A percentile compares a stretch with the other conserved stretches of the same genome.
Evolutionary conservation across 2,329 filamentous ascomycete genomes (phyloP).

Genomic region (Verticillium tricorpus): DNA sequence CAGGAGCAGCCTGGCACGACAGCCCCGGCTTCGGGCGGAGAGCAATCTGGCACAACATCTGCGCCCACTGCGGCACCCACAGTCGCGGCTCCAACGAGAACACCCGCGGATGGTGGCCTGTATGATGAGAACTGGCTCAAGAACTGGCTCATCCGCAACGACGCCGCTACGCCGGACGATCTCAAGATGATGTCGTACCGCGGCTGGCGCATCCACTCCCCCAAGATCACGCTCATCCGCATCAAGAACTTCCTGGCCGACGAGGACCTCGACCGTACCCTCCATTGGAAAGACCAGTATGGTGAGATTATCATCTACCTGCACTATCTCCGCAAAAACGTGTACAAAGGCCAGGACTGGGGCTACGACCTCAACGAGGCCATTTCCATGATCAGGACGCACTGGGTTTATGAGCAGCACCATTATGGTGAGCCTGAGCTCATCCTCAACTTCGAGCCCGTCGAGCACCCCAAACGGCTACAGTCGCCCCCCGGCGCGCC

Average conservation of each 20-base stretch:
- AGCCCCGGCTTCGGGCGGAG: not conserved
- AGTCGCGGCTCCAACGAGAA: not conserved
- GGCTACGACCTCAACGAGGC: constrained; percentile 22
- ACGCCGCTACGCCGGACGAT: constrained; percentile 3
- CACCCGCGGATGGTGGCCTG: not conserved
- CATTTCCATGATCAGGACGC: constrained; percentile 26
- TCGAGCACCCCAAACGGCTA: not conserved
- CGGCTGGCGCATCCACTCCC: constrained; percentile 28
- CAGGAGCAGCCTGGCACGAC: not conserved
- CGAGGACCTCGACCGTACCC: constrained; percentile 38
- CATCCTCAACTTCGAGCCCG: constrained; percentile 16
- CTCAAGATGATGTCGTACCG: constrained; percentile 20
- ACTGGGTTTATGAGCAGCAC: constrained; percentile 28
- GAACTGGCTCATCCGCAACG: constrained; percentile 9
- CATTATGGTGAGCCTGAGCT: constrained; percentile 24
- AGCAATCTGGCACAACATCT: not conserved
- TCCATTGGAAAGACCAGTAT: constrained; percentile 32
- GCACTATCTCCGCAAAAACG: constrained; percentile 21
- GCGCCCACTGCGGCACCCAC: no score
- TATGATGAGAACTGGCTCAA: constrained; percentile 10
- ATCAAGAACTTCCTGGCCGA: constrained; percentile 43
- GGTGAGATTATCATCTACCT: constrained; percentile 34
- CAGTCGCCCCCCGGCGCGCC: constrained; percentile 3
- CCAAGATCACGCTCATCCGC: constrained; percentile 24
- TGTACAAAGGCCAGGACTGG: constrained; percentile 21